Conservation (phyloP, 2,329 filamentous ascomycete species). For the Thielaviopsis ethacetica region DNA sequence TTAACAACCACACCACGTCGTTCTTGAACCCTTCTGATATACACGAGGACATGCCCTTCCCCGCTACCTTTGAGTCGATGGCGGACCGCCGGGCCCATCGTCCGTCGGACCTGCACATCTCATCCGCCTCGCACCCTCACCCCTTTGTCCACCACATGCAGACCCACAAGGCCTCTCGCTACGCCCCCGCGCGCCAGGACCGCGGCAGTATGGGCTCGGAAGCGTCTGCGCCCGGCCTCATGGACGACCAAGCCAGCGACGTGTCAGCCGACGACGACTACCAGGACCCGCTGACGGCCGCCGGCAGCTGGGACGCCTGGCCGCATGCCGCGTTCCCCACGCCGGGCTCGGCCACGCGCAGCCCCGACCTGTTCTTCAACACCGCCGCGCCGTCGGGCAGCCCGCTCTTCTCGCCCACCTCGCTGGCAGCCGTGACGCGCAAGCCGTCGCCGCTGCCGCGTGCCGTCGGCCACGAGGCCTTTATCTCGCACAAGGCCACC, state of each 20-base stretch:
- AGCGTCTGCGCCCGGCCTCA: slow-evolving; percentile 30
- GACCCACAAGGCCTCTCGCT: slow-evolving; percentile 8
- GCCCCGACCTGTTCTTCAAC: slow-evolving; percentile 3
- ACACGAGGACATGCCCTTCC: background rate
- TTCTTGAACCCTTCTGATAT: background rate
- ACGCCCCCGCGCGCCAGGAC: slow-evolving; percentile 15
- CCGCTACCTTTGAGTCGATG: background rate
- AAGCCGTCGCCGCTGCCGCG: slow-evolving; percentile 6
- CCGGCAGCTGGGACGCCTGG: slow-evolving; percentile 36
- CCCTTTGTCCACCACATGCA: slow-evolving; percentile 1
- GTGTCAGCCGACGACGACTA: slow-evolving; percentile 34
- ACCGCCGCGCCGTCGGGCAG: background rate
- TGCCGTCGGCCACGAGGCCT: slow-evolving; percentile 9
- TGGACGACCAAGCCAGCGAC: slow-evolving; percentile 35
- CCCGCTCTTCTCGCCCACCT: slow-evolving; percentile 1
- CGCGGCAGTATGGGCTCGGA: slow-evolving; percentile 30
- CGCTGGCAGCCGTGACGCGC: background rate
- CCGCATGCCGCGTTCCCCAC: slow-evolving; percentile 19
- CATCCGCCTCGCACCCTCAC: slow-evolving; percentile 9
- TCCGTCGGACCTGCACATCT: slow-evolving; percentile 7
- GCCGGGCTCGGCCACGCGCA: slow-evolving; percentile 11
- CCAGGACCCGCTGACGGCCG: slow-evolving; percentile 28
- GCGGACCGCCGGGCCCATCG: slow-evolving; percentile 2
- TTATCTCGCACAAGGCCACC: slow-evolving; percentile 11
- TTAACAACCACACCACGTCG: too few species aligned